A percentile compares a stretch with the other conserved stretches of the same genome.
phyloP scores from a whole-genome alignment of 768 basidiomycete species.

The Lenzites betulinus region DNA sequence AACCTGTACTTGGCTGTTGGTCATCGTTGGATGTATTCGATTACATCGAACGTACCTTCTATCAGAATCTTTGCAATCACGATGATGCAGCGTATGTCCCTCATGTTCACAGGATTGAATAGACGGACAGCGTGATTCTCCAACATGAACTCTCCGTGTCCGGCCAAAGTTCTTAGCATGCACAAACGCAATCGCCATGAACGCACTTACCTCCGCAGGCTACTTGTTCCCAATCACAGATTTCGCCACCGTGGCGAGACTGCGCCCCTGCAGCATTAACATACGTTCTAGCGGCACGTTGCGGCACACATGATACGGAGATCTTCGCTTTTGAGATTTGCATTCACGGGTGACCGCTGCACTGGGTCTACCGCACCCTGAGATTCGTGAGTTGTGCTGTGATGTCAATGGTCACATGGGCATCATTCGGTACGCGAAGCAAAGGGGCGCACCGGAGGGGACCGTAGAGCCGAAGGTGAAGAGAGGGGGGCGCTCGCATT shows the following conservation, averaged over 20 bases:
- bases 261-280: not conserved
- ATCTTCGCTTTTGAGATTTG: constrained; percentile 3
- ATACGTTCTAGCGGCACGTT: not conserved
- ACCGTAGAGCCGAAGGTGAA: not conserved
- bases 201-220: not conserved
- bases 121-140: not conserved
- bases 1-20: too few relatives aligned
- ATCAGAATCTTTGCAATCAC: not conserved
- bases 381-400: not conserved
- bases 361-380: not conserved
- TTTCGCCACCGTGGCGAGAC: not conserved
- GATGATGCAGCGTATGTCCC: not conserved
- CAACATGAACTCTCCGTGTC: not conserved
- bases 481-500: not conserved
- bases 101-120: not conserved
- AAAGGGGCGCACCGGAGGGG: not conserved
- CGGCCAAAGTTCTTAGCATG: not conserved
- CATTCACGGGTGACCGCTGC: not conserved
- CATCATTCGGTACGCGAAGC: not conserved
- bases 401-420: not conserved
- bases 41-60: too few relatives aligned
- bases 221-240: not conserved
- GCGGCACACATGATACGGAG: not conserved
- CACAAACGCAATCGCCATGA: not conserved
- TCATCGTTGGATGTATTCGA: too few relatives aligned